Base-by-base conservation (phyloP, 139 green algal genomes). In the Trebouxia sp. region DNA sequence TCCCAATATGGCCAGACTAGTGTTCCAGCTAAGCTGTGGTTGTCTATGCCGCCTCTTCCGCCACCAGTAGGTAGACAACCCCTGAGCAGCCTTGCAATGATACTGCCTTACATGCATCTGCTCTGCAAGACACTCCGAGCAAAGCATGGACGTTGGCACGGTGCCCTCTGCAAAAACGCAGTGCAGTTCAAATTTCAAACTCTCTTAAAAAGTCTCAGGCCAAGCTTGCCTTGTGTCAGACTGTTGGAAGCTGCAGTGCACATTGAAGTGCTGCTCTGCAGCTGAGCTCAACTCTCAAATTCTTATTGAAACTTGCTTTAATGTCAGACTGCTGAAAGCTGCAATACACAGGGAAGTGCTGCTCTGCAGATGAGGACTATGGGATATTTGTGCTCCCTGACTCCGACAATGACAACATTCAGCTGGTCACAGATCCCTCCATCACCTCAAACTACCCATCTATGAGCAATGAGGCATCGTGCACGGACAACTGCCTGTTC, bases 91-190 rank as follows among this genome's bases (percentile, higher is more conserved):
- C n/a, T n/a, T n/a, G n/a, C n/a, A n/a, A n/a, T n/a, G n/a, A n/a
- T n/a, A n/a, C n/a, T n/a, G n/a, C n/a, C n/a, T n/a, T n/a, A n/a
- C n/a, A n/a, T n/a, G n/a, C n/a, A n/a, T n/a, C n/a, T n/a, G n/a
- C n/a, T n/a, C n/a, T n/a, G n/a, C n/a, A n/a, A n/a, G 50, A 58
- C 50, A 58, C 50, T 58, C 50, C 50, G 50, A 58, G 50, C 50
- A 58, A 28, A 28, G 50, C 50, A 28, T 17, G 20, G 22, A 17
- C 50, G 50, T 22, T 22, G 20, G 20, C 50, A 58, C 50, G 20
- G 20, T 22, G 20, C 22, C 20, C 20, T 58, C 20, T 58, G 50
- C 20, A 22, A 5, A 58, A 58, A 22, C 50, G 22, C 20, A 22
- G 50, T 58, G 50, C 50, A 58, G 50, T 22, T 22, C 50, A 58